Percentiles rank a stretch among this genome's conserved stretches.
phyloP scores from a whole-genome alignment of 495 filamentous ascomycete genomes.

The Parathielavia hyrcaniae region DNA sequence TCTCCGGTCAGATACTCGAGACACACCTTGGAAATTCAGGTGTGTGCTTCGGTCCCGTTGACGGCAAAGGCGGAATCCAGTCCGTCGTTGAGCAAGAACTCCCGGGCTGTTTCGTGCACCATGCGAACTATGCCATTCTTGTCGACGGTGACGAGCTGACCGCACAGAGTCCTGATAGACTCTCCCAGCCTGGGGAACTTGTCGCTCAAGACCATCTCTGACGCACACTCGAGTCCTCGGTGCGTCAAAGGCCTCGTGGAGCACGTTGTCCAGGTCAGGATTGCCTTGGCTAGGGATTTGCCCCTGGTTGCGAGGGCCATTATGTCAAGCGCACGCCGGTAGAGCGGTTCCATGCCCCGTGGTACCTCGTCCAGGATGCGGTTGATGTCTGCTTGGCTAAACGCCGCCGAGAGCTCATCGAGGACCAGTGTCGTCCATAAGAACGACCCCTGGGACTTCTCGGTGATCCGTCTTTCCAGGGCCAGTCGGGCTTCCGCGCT shows the following conservation, averaged over 20 bases:
- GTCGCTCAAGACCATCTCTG: constrained; percentile 13
- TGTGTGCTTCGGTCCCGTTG: constrained; percentile 15
- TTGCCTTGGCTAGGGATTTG: constrained; percentile 12
- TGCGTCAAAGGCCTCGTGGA: constrained; percentile 14
- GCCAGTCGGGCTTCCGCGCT: background rate
- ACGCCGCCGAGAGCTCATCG: constrained; percentile 1
- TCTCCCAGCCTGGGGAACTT: constrained; percentile 14
- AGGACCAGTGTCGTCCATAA: background rate
- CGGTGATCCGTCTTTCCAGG: constrained; percentile 3
- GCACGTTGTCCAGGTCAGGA: constrained; percentile 17
- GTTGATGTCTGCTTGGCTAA: background rate
- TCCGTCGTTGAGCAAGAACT: constrained; percentile 19
- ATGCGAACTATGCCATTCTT: constrained; percentile 13
- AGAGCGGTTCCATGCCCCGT: background rate
- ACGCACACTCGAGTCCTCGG: constrained; percentile 13
- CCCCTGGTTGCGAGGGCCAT: background rate
- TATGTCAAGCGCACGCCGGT: background rate
- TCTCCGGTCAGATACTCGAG: constrained; percentile 16
- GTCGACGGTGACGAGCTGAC: constrained; percentile 18
- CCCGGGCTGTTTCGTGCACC: constrained; percentile 19
- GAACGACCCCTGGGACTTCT: constrained; percentile 7
- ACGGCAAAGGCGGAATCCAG: constrained; percentile 16
- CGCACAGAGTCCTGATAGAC: constrained; percentile 15
- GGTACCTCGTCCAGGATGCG: constrained; percentile 1
- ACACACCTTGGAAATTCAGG: constrained; percentile 14